Evolutionary conservation across 1,139 yeast species (phyloP).

Genomic region (Kodamaea arcana): DNA sequence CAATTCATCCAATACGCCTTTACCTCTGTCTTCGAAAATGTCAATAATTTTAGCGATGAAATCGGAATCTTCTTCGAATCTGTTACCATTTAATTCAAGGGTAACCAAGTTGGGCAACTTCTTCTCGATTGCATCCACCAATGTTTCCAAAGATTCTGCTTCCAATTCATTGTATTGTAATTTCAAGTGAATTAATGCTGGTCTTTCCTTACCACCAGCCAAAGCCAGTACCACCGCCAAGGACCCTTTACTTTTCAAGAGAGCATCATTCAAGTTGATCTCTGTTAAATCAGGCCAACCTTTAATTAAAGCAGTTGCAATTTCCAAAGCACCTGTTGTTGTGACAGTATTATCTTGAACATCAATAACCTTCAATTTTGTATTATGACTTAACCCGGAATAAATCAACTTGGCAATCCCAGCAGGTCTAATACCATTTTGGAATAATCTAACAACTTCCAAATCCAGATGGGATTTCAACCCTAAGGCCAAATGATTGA

Average conservation of each 20-base stretch:
- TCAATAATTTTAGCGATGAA: slow-evolving; percentile 33
- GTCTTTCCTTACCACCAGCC: slow-evolving; percentile 30
- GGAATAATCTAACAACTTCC: slow-evolving; percentile 76
- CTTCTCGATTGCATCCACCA: slow-evolving; percentile 49
- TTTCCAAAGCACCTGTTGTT: slow-evolving; percentile 52
- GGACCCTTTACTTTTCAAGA: slow-evolving; percentile 76
- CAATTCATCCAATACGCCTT: slow-evolving; percentile 82
- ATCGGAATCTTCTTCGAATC: slow-evolving; percentile 52
- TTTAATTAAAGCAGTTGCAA: slow-evolving; percentile 61
- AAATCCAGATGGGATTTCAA: slow-evolving; percentile 71
- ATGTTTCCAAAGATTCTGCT: slow-evolving; percentile 52
- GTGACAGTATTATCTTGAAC: slow-evolving; percentile 96
- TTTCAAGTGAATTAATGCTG: slow-evolving; percentile 53
- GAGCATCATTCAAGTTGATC: slow-evolving; percentile 84
- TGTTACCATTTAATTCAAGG: slow-evolving; percentile 89
- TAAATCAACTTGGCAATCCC: slow-evolving; percentile 75
- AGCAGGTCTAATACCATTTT: slow-evolving; percentile 93
- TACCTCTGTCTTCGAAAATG: slow-evolving; percentile 68
- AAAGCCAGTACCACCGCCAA: slow-evolving; percentile 48
- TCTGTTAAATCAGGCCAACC: slow-evolving; percentile 54
- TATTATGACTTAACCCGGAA: slow-evolving; percentile 65
- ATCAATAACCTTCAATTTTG: slow-evolving; percentile 65
- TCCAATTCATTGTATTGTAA: slow-evolving; percentile 90
- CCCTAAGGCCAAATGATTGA: slow-evolving; percentile 72
- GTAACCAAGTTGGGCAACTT: slow-evolving; percentile 58